Base-by-base conservation (phyloP, 352 stramenopile genomes). In the Pythium phragmiticola region DNA sequence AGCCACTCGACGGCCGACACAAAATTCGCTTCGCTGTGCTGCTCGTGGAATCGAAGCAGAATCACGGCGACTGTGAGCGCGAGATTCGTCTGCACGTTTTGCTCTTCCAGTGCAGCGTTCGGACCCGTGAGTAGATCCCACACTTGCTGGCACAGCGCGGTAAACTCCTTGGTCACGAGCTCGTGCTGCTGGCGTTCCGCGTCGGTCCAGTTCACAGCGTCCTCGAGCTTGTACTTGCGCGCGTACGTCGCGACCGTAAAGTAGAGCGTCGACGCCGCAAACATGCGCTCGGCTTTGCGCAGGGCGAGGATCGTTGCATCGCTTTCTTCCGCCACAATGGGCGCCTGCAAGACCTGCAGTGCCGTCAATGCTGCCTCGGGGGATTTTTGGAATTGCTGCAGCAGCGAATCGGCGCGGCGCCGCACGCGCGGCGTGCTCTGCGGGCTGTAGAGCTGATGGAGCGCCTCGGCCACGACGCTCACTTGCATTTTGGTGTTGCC, bases 31-130 rank as follows among this genome's bases (percentile, higher is more conserved):
- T 82, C 72, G 39, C 58, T 68, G 53, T 85, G 77, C 33, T 85
- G 71, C 34, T 90, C 82, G 45, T 92, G 82, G 52, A 94, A 90
- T 34, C 82, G 81, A 48, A 94, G 58, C 36, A 94, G 59, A 47
- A 94, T 87, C 30, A 91, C 82, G 4, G 79, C 84, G 56, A 94
- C 76, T n/a, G 82, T 84, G 58, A 91, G 78, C 30, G 82, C 78
- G 57, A 94, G 59, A 36, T 90, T 76, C 5, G 72, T 94, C 64
- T 90, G 81, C 57, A 90, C 81, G 54, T 74, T 81, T 0, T 70
- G 57, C 39, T 90, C 80, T 50, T 94, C 84, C 2, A 76, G 28
- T 0, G 62, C 72, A 16, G 77, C 78, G 34, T 84, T 77, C 4
- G 78, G 77, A 1, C 80, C 77, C 14, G 81, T 94, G 14, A 94